Evolutionary conservation across 129 eudicot species (phyloP).

Genomic region (Lactuca sativa): DNA sequence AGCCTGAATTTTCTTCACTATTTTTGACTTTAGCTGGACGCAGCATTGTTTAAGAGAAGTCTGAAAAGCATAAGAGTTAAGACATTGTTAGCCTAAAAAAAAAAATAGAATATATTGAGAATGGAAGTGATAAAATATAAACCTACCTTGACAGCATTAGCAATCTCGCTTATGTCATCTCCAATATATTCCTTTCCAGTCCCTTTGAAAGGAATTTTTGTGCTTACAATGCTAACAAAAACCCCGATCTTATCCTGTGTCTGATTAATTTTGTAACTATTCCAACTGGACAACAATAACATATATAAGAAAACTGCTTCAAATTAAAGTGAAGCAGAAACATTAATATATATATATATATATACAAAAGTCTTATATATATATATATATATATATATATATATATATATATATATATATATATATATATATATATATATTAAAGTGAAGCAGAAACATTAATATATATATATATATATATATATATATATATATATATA

Average conservation of each 20-base stretch:
- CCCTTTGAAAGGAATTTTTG: conserved; percentile 97
- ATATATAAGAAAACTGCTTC: conserved; percentile 7
- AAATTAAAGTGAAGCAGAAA: neutral
- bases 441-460: neutral
- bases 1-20: conserved; percentile 91
- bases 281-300: conserved; percentile 64
- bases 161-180: conserved; percentile 98
- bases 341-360: neutral
- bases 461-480: neutral
- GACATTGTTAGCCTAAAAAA: conserved; percentile 16
- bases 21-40: conserved; percentile 79
- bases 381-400: no score
- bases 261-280: conserved; percentile 90
- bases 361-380: conserved; percentile 3
- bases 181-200: conserved; percentile 99
- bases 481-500: no score
- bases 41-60: conserved; percentile 87
- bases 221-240: conserved; percentile 98
- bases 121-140: neutral
- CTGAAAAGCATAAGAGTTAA: conserved; percentile 38
- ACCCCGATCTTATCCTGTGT: conserved; percentile 96
- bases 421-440: neutral
- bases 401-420: neutral
- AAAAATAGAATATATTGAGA: neutral
- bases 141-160: conserved; percentile 86